Evolutionary conservation across 495 filamentous ascomycete species (phyloP).

Genomic region (Aspergillus cavernicola): DNA sequence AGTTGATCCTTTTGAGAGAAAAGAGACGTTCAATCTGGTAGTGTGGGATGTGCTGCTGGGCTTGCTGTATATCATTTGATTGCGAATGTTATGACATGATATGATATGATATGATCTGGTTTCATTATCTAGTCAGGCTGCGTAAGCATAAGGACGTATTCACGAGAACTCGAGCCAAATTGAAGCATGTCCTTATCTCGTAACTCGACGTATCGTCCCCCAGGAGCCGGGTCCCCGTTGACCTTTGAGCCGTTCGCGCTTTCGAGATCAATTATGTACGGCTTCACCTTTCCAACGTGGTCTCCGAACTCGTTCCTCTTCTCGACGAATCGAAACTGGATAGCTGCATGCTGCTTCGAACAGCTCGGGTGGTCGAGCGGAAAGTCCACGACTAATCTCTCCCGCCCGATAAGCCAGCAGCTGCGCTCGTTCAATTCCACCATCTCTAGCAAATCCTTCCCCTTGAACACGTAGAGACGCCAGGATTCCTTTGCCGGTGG

Average conservation of each 20-base stretch:
- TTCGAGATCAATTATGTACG: constrained; percentile 90
- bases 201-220: constrained; percentile 78
- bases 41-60: background rate
- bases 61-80: background rate
- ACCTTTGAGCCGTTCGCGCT: constrained; percentile 88
- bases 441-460: constrained; percentile 70
- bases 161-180: constrained; percentile 83
- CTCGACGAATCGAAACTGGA: constrained; percentile 85
- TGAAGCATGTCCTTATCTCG: constrained; percentile 81
- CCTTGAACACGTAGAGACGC: constrained; percentile 94
- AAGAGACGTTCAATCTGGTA: constrained; percentile 3
- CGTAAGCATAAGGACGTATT: constrained; percentile 78
- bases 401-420: constrained; percentile 89
- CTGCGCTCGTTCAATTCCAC: constrained; percentile 69
- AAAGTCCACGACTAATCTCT: constrained; percentile 75
- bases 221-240: constrained; percentile 69
- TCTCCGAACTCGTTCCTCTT: constrained; percentile 85
- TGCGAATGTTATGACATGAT: too few relatives aligned
- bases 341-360: constrained; percentile 90
- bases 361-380: constrained; percentile 85
- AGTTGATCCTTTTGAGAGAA: background rate
- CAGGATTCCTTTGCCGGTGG: constrained; percentile 73
- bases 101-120: constrained; percentile 3
- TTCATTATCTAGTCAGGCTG: constrained; percentile 21
- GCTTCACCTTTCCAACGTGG: constrained; percentile 73